Evolutionary conservation across 1,139 yeast species (phyloP).

Genomic region (Zygosaccharomyces sapae): DNA sequence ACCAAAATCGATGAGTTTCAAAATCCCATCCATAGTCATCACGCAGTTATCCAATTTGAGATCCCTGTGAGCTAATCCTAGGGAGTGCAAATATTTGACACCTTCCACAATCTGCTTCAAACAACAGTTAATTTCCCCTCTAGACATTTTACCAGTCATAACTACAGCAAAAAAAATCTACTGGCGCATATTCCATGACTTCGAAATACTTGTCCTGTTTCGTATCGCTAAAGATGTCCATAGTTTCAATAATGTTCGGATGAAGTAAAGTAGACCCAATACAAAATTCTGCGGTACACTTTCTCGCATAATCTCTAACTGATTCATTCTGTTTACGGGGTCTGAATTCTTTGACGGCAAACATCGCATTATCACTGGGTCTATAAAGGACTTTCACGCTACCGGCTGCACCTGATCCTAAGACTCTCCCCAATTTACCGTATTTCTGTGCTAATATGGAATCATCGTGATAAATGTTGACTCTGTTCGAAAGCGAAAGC

Average conservation of each 20-base stretch:
- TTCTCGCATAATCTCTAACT: conserved; percentile 84
- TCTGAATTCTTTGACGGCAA: conserved; percentile 95
- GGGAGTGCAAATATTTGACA: conserved; percentile 72
- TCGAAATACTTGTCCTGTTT: conserved; percentile 86
- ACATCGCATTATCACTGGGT: conserved; percentile 74
- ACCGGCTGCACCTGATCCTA: conserved; percentile 99
- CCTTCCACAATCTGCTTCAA: conserved; percentile 84
- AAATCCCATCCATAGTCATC: conserved; percentile 75
- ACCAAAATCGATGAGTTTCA: conserved; percentile 93
- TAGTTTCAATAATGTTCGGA: conserved; percentile 88
- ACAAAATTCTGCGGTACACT: conserved; percentile 95
- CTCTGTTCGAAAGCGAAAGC: conserved; percentile 34
- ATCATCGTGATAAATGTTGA: conserved; percentile 48
- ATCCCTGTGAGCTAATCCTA: conserved; percentile 95
- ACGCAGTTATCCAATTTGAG: conserved; percentile 93
- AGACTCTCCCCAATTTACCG: conserved; percentile 80
- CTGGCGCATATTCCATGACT: conserved; percentile 97
- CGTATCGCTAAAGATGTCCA: conserved; percentile 63
- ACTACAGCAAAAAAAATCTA: conserved; percentile 95
- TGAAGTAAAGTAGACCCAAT: conserved; percentile 94
- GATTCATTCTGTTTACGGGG: conserved; percentile 80
- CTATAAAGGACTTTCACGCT: conserved; percentile 83
- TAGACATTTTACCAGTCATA: conserved; percentile 91
- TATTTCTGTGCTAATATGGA: conserved; percentile 76
- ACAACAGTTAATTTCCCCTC: conserved; percentile 82